Evolutionary conservation across 2,329 filamentous ascomycete species (phyloP).

Genomic region (Alternaria metachromatica): DNA sequence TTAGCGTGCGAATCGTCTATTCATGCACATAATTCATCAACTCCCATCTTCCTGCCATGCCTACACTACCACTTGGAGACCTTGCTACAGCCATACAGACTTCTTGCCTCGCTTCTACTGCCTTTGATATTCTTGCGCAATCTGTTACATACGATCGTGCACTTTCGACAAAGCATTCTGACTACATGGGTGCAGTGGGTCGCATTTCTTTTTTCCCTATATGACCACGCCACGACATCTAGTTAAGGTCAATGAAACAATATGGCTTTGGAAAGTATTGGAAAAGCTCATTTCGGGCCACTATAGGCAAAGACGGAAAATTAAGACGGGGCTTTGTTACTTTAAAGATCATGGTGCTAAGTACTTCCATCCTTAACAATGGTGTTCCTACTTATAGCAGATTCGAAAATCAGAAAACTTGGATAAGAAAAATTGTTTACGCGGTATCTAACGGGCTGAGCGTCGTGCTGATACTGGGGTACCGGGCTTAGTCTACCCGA

Average conservation of each 20-base stretch:
- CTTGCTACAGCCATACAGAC: not conserved
- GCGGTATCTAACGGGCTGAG: not conserved
- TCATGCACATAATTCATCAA: not conserved
- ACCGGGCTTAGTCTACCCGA: not conserved
- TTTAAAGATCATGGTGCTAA: no score
- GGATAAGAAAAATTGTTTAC: no score
- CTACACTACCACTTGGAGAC: accelerated
- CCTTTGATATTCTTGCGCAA: not conserved
- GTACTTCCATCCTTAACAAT: not conserved
- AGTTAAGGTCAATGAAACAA: not conserved
- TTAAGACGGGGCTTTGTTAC: no score
- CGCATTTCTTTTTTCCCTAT: not conserved
- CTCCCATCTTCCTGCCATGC: accelerated
- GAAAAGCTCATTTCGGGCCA: not conserved
- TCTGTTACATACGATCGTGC: not conserved
- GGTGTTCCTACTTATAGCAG: not conserved
- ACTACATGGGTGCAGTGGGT: not conserved
- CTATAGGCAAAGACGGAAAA: no score
- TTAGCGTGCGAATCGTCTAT: not conserved
- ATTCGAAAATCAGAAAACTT: not conserved
- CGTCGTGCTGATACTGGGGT: not conserved
- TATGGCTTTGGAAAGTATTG: not conserved
- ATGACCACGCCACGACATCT: not conserved
- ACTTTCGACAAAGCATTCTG: not conserved
- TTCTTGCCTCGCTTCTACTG: not conserved